These are phyloP conservation scores for Mycena floridula DNA, from an alignment of 768 basidiomycete species.

Conservation along the genomic window DNA sequence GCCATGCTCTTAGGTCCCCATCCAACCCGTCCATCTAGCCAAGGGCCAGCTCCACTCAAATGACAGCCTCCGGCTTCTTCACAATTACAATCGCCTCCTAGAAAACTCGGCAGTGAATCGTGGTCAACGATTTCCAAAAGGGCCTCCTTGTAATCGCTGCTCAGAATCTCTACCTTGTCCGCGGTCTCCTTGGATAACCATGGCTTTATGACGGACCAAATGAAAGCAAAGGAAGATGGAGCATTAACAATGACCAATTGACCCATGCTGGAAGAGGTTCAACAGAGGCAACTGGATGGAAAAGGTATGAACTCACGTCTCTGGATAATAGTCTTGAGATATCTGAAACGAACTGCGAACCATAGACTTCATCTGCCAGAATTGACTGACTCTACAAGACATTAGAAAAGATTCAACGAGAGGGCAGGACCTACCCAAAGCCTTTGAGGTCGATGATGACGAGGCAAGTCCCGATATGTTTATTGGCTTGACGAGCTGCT, in stretches of 20 bases:
- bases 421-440: constrained; percentile 44
- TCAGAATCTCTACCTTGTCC: constrained; percentile 62
- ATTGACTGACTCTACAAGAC: constrained; percentile 47
- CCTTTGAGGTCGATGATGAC: constrained; percentile 68
- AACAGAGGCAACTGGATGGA: neutral
- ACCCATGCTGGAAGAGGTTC: constrained; percentile 48
- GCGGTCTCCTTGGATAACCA: constrained; percentile 73
- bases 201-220: constrained; percentile 63
- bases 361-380: constrained; percentile 74
- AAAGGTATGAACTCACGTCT: constrained; percentile 44
- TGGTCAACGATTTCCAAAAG: constrained; percentile 56
- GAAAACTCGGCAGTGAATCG: constrained; percentile 51
- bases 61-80: constrained; percentile 48
- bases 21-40: constrained; percentile 54
- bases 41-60: constrained; percentile 61
- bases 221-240: constrained; percentile 64
- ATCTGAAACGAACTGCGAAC: constrained; percentile 60
- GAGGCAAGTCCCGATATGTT: constrained; percentile 42
- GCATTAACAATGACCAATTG: constrained; percentile 68
- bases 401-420: neutral
- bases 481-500: constrained; percentile 49
- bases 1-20: constrained; percentile 36
- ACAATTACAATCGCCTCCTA: constrained; percentile 69
- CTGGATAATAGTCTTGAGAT: constrained; percentile 75
- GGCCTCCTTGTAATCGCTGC: constrained; percentile 48